These are phyloP conservation scores for Cladosporium sp. DNA, from an alignment of 2,329 filamentous ascomycete genomes.

Conservation along the genomic window DNA sequence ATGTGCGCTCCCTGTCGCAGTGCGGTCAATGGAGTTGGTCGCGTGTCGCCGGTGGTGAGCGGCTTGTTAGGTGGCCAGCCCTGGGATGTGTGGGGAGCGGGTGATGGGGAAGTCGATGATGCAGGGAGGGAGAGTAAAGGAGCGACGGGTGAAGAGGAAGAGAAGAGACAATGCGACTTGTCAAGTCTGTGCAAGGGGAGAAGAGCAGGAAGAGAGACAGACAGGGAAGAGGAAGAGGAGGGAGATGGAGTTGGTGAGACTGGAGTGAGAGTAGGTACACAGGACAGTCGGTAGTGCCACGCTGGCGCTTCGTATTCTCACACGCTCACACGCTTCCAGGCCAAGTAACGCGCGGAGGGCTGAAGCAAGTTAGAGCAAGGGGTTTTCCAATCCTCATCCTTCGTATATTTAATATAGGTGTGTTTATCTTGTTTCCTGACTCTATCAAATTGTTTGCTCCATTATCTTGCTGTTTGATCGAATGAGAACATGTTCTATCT, in stretches of 20 bases:
- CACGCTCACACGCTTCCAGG: background rate
- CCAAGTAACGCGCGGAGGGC: background rate
- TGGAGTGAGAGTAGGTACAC: background rate
- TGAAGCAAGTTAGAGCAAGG: background rate
- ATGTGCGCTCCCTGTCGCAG: constrained; percentile 1
- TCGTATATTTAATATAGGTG: too few species aligned
- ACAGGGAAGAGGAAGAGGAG: background rate
- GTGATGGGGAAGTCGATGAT: background rate
- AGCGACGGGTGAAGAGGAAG: constrained; percentile 2
- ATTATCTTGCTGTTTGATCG: too few species aligned
- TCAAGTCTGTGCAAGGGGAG: too few species aligned
- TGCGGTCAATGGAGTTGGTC: background rate
- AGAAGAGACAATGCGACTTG: background rate
- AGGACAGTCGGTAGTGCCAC: background rate
- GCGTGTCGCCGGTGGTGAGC: background rate
- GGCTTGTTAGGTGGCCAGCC: background rate
- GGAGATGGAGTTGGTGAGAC: background rate
- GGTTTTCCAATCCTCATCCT: background rate
- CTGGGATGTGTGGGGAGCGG: background rate
- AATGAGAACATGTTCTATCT: too few species aligned
- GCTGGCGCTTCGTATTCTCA: constrained; percentile 1
- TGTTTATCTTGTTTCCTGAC: too few species aligned
- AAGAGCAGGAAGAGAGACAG: background rate
- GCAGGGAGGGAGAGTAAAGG: constrained; percentile 1
- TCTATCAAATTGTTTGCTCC: too few species aligned